Evolutionary conservation across 2,329 filamentous ascomycete species (phyloP), one percentile per base, ranked within the genome.

Genomic region (Orbilia brochopaga): DNA sequence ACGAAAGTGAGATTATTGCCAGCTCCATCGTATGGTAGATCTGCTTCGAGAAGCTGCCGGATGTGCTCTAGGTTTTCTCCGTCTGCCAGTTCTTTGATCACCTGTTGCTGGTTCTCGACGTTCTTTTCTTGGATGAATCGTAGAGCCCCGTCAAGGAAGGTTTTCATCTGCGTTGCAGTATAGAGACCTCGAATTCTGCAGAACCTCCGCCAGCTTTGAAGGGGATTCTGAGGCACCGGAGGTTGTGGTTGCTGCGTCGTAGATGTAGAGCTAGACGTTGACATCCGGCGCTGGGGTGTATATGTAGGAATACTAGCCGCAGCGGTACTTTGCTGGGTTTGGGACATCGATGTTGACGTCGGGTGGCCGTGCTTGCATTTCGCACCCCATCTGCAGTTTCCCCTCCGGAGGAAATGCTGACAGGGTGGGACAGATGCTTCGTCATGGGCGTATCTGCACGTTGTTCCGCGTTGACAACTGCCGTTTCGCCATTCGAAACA

Each of bases 81-180:
- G 11, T 57, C 50, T 3, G 67, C 60, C 7, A 72, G 23, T 6
- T 60, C 60, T 40, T 57, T 60, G 51, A 65, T 72, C 1, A 72
- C 67, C 48, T 61, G 53, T 19, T 72, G 67, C 7, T 53, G 30
- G 1, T 35, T 65, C 17, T 55, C 67, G 10, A 65, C n/a, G 13
- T 72, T 52, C 19, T 57, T 54, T 1, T 30, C 24, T 35, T 54
- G 37, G 2, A 72, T 57, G 8, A 72, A 23, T 5, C 2, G 15
- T 1, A 72, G 37, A n/a, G 67, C 67, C 6, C 56, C 60, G 27
- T 72, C 60, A 5, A 72, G 37, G 23, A 72, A 72, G 8, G 55
- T 72, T 17, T 57, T 72, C 67, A 72, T 72, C 35, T 72, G 67
- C 4, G 35, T 48, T 13, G 67, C n/a, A 17, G 55, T 60, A 23